Conservation (phyloP, 2,329 filamentous ascomycete genomes). For the Tolypocladium nubicola region DNA sequence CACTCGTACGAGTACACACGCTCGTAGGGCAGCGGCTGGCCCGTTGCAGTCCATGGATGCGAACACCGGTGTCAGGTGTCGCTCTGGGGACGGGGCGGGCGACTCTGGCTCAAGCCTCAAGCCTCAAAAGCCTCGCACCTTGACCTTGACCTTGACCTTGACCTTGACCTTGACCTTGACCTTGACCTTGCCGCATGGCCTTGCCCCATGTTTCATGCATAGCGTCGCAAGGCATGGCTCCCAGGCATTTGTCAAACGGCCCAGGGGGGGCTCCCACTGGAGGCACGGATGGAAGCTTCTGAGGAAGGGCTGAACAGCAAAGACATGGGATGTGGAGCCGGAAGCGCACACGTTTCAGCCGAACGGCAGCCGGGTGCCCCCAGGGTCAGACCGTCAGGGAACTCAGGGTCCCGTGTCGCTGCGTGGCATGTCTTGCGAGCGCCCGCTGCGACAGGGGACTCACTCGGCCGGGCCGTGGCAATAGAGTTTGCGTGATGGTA, state of each 20-base stretch:
- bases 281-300: not conserved
- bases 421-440: not conserved
- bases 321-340: not conserved
- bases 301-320: not conserved
- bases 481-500: not conserved
- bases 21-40: not conserved
- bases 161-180: not conserved
- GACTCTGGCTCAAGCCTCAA: not conserved
- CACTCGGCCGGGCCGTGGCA: not conserved
- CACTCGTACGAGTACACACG: too few species aligned
- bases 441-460: not conserved
- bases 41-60: not conserved
- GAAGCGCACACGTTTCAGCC: not conserved
- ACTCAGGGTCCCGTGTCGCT: not conserved
- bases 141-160: not conserved
- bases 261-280: not conserved
- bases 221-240: constrained; percentile 1
- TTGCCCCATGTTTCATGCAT: constrained; percentile 5
- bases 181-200: not conserved
- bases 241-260: constrained; percentile 5
- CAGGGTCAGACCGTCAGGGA: not conserved
- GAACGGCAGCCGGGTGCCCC: not conserved
- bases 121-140: not conserved
- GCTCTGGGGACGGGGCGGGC: not conserved
- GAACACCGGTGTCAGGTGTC: not conserved